Conservation (phyloP, 1,139 yeast genomes). For the Pichia sp. region DNA sequence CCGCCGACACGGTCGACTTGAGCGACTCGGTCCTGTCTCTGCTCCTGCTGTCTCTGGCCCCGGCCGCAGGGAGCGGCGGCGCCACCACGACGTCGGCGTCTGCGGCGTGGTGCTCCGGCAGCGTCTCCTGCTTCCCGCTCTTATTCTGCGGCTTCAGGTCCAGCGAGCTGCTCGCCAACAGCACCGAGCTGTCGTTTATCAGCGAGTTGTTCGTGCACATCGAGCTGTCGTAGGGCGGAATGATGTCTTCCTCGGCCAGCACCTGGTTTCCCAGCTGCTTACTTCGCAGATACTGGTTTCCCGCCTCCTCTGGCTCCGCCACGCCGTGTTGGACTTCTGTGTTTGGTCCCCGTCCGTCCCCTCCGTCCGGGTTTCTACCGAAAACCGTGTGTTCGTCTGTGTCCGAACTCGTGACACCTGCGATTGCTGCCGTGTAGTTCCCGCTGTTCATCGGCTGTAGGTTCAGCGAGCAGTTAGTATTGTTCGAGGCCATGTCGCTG, state of each 20-base stretch:
- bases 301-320: background rate
- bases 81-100: background rate
- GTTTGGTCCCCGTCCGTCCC: background rate
- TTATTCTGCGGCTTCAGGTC: conserved; percentile 7
- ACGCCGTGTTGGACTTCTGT: background rate
- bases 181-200: background rate
- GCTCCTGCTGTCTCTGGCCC: too few relatives aligned
- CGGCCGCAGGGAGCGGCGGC: background rate
- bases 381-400: conserved; percentile 1
- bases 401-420: conserved; percentile 22
- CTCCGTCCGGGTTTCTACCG: background rate
- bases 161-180: conserved; percentile 1
- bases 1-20: background rate
- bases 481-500: conserved; percentile 21
- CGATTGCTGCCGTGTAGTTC: conserved; percentile 29
- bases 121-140: background rate
- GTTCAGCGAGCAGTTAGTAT: conserved; percentile 23
- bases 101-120: background rate
- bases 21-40: background rate
- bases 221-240: conserved; percentile 9
- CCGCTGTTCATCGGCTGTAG: conserved; percentile 30
- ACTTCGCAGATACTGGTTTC: background rate
- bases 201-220: conserved; percentile 9
- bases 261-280: background rate
- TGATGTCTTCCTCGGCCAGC: conserved; percentile 9